Evolutionary conservation across 805 yeast genomes (phyloP).

Genomic region (Zygoascus flipseniorum): DNA sequence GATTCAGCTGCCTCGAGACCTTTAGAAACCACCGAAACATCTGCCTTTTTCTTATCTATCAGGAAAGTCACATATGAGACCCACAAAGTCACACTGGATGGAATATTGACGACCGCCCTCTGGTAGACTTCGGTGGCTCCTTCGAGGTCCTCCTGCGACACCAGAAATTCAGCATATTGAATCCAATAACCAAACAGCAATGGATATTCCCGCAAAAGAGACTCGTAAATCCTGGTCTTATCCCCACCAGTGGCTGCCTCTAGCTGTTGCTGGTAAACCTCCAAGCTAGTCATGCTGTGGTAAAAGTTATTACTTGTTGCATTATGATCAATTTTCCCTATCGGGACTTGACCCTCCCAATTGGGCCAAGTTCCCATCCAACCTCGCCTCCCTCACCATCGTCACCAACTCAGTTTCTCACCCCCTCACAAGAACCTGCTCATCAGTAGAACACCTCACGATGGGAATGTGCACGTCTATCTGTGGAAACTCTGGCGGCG

Average conservation of each 20-base stretch:
- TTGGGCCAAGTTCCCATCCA: neutral
- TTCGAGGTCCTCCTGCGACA: conserved; percentile 14
- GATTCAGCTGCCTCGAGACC: conserved; percentile 41
- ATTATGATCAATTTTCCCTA: neutral
- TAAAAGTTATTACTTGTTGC: neutral
- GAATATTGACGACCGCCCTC: conserved; percentile 28
- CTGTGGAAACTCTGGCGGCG: neutral
- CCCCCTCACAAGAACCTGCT: neutral
- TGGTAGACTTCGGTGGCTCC: conserved; percentile 25
- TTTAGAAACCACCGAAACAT: conserved; percentile 8
- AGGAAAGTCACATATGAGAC: conserved; percentile 18
- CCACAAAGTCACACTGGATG: conserved; percentile 28
- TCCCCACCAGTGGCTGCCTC: neutral
- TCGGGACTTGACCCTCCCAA: neutral
- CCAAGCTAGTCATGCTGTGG: neutral
- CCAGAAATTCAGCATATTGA: conserved; percentile 27
- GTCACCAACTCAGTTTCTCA: neutral
- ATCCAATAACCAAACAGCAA: conserved; percentile 37
- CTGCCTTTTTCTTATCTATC: conserved; percentile 5
- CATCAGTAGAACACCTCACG: neutral
- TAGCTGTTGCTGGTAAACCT: neutral
- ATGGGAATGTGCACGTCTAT: neutral
- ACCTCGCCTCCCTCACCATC: neutral
- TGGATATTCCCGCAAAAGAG: conserved; percentile 29
- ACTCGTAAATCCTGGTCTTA: conserved; percentile 15